phyloP scores from a whole-genome alignment of 805 yeast species.

The Lipomyces anomalus region DNA sequence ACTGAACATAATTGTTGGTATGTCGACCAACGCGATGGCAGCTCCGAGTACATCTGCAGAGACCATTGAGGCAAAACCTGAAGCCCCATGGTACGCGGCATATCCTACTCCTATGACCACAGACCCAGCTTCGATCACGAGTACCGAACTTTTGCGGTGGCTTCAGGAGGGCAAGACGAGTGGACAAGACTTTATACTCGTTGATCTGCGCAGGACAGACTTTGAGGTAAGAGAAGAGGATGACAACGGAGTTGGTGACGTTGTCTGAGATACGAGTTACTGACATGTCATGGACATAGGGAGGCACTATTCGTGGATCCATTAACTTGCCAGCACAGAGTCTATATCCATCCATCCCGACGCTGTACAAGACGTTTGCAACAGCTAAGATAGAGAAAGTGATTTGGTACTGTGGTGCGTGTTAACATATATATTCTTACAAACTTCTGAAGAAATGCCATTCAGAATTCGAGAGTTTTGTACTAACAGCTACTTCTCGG shows the following conservation, averaged over 20 bases:
- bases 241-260: too few species aligned
- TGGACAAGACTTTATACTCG: slow-evolving; percentile 6
- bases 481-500: too few species aligned
- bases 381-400: neutral
- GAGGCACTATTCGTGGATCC: slow-evolving; percentile 6
- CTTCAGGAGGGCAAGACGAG: slow-evolving; percentile 1
- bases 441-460: neutral
- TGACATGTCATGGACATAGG: too few species aligned
- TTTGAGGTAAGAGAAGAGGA: slow-evolving; percentile 3
- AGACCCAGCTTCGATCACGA: slow-evolving; percentile 2
- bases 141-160: neutral
- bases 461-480: neutral
- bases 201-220: slow-evolving; percentile 6
- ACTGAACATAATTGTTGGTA: too few species aligned
- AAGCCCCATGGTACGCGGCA: neutral
- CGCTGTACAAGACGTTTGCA: neutral
- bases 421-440: neutral
- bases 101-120: neutral
- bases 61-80: too few species aligned
- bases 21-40: too few species aligned
- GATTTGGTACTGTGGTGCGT: slow-evolving; percentile 9
- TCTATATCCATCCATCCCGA: slow-evolving; percentile 4
- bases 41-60: too few species aligned
- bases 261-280: too few species aligned
- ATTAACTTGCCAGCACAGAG: slow-evolving; percentile 5